Evolutionary conservation across 345 rosid species (phyloP), one percentile per base, ranked within the genome.

Genomic region (Eucalyptus marginata): DNA sequence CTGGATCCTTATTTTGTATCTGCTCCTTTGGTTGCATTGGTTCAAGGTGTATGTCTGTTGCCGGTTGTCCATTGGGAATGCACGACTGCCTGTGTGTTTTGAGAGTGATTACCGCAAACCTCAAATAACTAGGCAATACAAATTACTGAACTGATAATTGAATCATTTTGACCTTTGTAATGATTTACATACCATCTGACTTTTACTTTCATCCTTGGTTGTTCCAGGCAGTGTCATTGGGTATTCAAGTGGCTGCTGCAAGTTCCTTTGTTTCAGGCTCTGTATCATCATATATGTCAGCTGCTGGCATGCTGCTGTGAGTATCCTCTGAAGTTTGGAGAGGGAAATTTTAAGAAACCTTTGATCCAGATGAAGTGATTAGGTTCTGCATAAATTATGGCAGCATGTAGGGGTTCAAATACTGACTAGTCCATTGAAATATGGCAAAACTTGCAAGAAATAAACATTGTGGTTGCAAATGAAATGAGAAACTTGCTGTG

Each of bases 241-340:
- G 92, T 89, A 90, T 96, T 92, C 99, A 97, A 92, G 97, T 96
- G 89, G 50, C 90, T 79, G 97, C 98, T n/a, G 93, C 95, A 86
- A 94, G 93, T 88, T 95, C 98, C 66, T 91, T 92, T 88, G 93
- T 92, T 49, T 92, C 96, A 87, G 90, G 94, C 87, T 90, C 91
- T 90, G 92, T 92, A 90, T 91, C 94, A 87, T 81, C 94, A 91
- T 95, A 93, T 93, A 93, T 96, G 83, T 96, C 99, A 86, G 94
- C 96, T 89, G 97, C 98, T 88, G 97, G 99, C 94, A 95, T 97
- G 96, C 93, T 97, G 66, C 87, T 96, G 99, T 96, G 93, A 96
- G 99, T 91, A 91, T 89, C 56, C 88, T 87, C 80, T 71, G 87
- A 76, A 76, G 46, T 76, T 76, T 76, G 29, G 46, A 76, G 83